Evolutionary conservation across 257 asterid genomes (phyloP), one percentile per base, ranked within the genome.

Genomic region (Osmanthus fragrans): DNA sequence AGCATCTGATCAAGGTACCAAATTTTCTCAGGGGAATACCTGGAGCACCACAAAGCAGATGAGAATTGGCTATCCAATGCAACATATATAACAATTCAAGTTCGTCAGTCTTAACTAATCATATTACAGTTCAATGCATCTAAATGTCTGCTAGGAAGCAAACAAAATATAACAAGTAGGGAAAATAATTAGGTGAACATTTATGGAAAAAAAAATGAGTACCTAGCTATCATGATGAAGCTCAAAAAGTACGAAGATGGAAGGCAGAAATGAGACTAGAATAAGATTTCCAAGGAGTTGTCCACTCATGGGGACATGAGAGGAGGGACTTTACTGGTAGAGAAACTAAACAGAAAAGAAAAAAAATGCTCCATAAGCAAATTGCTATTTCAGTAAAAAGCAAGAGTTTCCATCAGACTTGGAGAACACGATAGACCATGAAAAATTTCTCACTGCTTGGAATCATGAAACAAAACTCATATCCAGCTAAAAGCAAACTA

Each of bases 1-100:
- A 96, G 92, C 97, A 96, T 90, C 85, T 96, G 97, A 89, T 93
- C 97, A 75, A 96, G 89, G 82, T 96, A 93, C 99, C 98, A 96
- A 58, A 86, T 82, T 83, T 93, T 96, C 77, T 96, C 98, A 8
- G 97, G 94, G 63, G 97, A 90, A 81, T 88, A 94, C 95, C 99
- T 96, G 89, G 69, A 82, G 82, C 82, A 88, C 66, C 84, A 83
- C 60, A 88, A 51, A 80, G 74, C 40, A 75, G 68, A 79, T 27
- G 70, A 83, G 29, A 86, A 71, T 80, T 81, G 78, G 60, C 54
- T 32, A 79, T 63, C 74, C 70, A 85, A 81, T 70, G 74, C 64
- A 72, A 85, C 77, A 76, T 73, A 73, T 25, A 81, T 76, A 34
- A 72, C 40, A 81, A 67, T 67, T 71, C 79, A 77, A 40, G 78